Evolutionary conservation across 768 basidiomycete species (phyloP), one percentile per base, ranked within the genome.

Genomic region (Mycena leptocephala): DNA sequence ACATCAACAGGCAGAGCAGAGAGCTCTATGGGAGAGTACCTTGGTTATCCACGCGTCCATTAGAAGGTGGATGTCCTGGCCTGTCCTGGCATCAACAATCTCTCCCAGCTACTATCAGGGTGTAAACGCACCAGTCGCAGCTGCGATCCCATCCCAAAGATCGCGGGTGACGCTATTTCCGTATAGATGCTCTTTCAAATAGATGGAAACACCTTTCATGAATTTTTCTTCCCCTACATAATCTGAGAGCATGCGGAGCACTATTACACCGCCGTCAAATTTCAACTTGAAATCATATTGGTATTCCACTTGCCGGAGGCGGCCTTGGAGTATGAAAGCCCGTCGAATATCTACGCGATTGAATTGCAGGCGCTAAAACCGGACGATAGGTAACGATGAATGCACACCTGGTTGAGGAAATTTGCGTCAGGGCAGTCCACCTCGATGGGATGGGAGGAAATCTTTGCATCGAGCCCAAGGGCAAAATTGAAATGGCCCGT

Each of bases 21-120:
- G 37, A 11, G 16, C 32, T 20, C 51, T 30, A n/a, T n/a, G n/a
- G 4, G 26, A 3, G 3, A 18, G 28, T 16, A 92, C 94, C 89
- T 96, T 95, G 67, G 92, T 90, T 46, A 96, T 93, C 98, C 97
- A 99, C 82, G 94, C 94, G 72, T 95, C 91, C 95, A 99, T 97
- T 78, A 99, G 89, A 68, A 88, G 87, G 3, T 92, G 88, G 39
- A 98, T 90, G 79, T 98, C 92, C 22, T 93, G 82, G 6, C 90
- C 92, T 92, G 26, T 24, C n/a, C n/a, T n/a, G n/a, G n/a, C n/a
- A n/a, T n/a, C n/a, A n/a, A n/a, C n/a, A n/a, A n/a, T n/a, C n/a
- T n/a, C n/a, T n/a, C n/a, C n/a, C n/a, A n/a, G n/a, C n/a, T n/a
- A n/a, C n/a, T n/a, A n/a, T n/a, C n/a, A n/a, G n/a, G n/a, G n/a